Conservation (phyloP, 129 eudicot genomes). For the Rutidosis leptorrhynchoides region DNA sequence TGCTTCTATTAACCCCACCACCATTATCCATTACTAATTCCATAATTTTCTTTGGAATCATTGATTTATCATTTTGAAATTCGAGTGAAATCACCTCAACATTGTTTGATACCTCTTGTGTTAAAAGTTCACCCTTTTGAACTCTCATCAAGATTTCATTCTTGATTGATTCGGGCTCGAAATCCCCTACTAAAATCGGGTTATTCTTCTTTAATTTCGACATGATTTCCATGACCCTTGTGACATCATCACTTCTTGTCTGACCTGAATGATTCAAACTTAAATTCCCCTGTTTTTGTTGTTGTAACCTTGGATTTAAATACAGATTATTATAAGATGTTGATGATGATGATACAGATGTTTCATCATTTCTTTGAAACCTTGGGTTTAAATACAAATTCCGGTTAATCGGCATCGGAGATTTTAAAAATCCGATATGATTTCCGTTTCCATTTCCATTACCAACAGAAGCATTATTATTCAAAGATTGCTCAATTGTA, state of each 20-base stretch:
- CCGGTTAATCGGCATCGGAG: conserved; percentile 32
- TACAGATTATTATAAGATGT: conserved; percentile 31
- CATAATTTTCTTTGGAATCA: conserved; percentile 37
- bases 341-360: not conserved
- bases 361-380: conserved; percentile 27
- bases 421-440: not conserved
- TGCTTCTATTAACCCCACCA: conserved; percentile 1
- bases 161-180: conserved; percentile 47
- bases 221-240: conserved; percentile 56
- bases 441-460: no score
- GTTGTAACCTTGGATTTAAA: conserved; percentile 54
- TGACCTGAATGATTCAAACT: conserved; percentile 22
- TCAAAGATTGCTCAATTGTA: conserved; percentile 66
- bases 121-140: conserved; percentile 43
- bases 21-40: conserved; percentile 36
- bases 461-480: conserved; percentile 8
- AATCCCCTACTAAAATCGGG: conserved; percentile 75
- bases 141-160: conserved; percentile 51
- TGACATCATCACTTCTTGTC: conserved; percentile 52
- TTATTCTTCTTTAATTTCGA: conserved; percentile 51
- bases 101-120: conserved; percentile 33
- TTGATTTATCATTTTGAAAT: conserved; percentile 15
- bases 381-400: conserved; percentile 29
- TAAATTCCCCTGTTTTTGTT: conserved; percentile 30
- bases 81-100: conserved; percentile 42